Evolutionary conservation across 495 filamentous ascomycete genomes (phyloP), one percentile per base, ranked within the genome.

Genomic region (Penicillium coprophilum): DNA sequence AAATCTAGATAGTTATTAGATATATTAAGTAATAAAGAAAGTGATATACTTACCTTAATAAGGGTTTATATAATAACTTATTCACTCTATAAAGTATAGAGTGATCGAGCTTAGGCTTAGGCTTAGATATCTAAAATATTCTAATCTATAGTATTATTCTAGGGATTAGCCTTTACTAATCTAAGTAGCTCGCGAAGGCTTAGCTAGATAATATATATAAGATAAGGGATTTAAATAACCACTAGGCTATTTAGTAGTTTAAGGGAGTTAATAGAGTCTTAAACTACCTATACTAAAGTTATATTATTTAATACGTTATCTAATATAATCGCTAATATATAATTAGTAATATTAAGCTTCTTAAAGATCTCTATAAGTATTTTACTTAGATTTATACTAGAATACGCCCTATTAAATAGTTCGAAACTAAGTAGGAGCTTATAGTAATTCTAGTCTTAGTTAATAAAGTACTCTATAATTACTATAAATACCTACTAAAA

Each of bases 221-320:
- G 24, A 27, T 5, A 27, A 27, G 24, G 24, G 24, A 27, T 27
- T 27, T 6, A 6, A 27, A 27, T 5, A 27, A 27, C 24, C 24
- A 27, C 24, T 6, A 6, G 24, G 24, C 24, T 27, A 27, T 27
- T 27, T 6, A 6, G 1, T 27, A 27, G 24, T 27, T 27, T 27
- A 27, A 27, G 24, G 24, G 24, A 27, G 24, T 27, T 0, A n/a
- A 58, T 21, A n/a, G 40, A 27, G 1, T 53, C 51, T 20, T 62
- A n/a, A 23, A 63, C 30, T 50, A 12, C 24, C 24, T 27, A 5
- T 15, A 59, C 23, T 5, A 68, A 24, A 13, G 51, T 68, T 6
- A 32, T 47, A n/a, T 68, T 65, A 44, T 68, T 68, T 17, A 31
- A 63, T 44, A 31, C 32, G 50, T 67, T 67, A 56, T 67, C 56